These are phyloP conservation scores for Eremothecium sinecaudum DNA, from an alignment of 1,139 yeast genomes.

Conservation along the genomic window DNA sequence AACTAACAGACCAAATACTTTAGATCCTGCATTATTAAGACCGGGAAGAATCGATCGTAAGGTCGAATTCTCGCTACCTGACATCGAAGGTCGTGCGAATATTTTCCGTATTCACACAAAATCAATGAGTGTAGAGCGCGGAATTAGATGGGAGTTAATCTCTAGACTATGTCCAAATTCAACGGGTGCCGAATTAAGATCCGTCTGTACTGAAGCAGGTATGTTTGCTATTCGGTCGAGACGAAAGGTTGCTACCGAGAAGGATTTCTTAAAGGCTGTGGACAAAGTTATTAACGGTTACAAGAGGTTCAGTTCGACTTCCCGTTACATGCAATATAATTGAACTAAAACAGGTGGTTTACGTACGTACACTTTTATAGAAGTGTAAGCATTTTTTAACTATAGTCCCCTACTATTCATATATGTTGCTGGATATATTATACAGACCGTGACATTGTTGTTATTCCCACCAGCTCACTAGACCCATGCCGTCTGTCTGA, in stretches of 20 bases:
- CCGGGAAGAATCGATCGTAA: conserved; percentile 98
- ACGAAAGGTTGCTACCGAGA: conserved; percentile 94
- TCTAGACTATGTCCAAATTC: conserved; percentile 96
- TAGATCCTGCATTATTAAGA: conserved; percentile 94
- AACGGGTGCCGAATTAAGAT: conserved; percentile 95
- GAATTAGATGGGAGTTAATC: conserved; percentile 95
- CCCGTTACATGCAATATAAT: conserved; percentile 96
- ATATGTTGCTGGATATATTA: background rate
- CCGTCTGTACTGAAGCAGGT: conserved; percentile 97
- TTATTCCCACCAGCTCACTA: conserved; percentile 91
- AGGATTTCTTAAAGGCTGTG: conserved; percentile 93
- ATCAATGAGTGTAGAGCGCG: conserved; percentile 94
- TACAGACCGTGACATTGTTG: conserved; percentile 1
- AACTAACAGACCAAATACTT: conserved; percentile 92
- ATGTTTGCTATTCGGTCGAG: conserved; percentile 98
- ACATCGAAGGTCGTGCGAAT: conserved; percentile 93
- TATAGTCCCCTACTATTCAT: background rate
- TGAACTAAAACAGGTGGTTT: conserved; percentile 21
- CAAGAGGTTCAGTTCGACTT: conserved; percentile 92
- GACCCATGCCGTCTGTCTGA: conserved; percentile 93
- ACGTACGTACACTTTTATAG: background rate
- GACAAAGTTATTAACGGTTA: conserved; percentile 98
- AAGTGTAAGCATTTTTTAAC: background rate
- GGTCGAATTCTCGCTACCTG: conserved; percentile 94
- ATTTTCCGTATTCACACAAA: conserved; percentile 94